A percentile compares a stretch with the other conserved stretches of the same genome.
Conservation (phyloP, 2,329 filamentous ascomycete genomes). For the Microascus cirrosus region DNA sequence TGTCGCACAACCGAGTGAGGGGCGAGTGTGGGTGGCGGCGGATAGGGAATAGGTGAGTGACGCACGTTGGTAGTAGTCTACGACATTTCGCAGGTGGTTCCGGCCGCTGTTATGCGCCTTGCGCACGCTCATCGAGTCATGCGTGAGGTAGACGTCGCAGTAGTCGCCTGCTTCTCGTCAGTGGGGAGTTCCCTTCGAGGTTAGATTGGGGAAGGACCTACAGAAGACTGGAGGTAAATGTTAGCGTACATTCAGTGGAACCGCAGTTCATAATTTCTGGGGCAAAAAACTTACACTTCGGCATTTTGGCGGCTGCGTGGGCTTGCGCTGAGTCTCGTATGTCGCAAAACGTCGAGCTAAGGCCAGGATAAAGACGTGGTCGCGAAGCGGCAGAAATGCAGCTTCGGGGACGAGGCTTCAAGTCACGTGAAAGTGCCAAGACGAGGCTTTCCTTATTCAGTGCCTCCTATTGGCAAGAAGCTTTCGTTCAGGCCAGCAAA, state of each 20-base stretch:
- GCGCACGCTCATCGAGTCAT: conserved; percentile 99
- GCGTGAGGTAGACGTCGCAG: conserved; percentile 99
- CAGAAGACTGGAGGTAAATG: conserved; percentile 16
- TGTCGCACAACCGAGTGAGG: conserved; percentile 3
- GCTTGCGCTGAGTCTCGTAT: background rate
- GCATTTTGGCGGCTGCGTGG: conserved; percentile 45
- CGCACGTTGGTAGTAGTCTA: conserved; percentile 94
- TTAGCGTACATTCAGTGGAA: conserved; percentile 21
- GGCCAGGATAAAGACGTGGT: background rate
- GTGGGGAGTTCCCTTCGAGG: conserved; percentile 11
- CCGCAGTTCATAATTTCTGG: conserved; percentile 5
- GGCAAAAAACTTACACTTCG: conserved; percentile 60
- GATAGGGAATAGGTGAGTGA: conserved; percentile 8
- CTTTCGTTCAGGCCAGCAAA: conserved; percentile 3
- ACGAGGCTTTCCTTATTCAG: background rate
- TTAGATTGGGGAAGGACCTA: conserved; percentile 10
- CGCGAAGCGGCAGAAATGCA: background rate
- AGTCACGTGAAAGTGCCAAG: conserved; percentile 1
- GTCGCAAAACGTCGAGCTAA: background rate
- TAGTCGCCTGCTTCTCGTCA: conserved; percentile 58
- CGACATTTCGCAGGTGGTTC: conserved; percentile 94
- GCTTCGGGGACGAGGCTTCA: conserved; percentile 1
- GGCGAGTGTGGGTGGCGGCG: background rate
- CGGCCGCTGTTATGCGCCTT: conserved; percentile 96
- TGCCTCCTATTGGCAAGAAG: background rate